Evolutionary conservation across 1,284 basidiomycete genomes (phyloP), one percentile per base, ranked within the genome.

Genomic region (Irpex sp.): DNA sequence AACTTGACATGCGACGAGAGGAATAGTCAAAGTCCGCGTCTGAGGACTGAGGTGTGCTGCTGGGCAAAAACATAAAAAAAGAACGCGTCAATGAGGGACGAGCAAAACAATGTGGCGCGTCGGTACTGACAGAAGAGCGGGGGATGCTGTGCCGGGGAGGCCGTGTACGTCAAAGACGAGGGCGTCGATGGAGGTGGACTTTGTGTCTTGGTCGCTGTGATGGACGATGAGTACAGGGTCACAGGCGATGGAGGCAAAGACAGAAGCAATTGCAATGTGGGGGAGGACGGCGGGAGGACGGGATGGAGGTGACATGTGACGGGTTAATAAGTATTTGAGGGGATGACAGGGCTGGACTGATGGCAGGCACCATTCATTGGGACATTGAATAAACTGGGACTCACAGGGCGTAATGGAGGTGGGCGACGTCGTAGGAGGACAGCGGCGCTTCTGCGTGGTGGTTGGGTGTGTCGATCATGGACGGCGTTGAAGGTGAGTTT

Each of bases 391-490:
- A 52, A 52, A 26, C 26, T 19, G 51, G 31, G 54, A 56, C 85
- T 75, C 68, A 87, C 85, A 85, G 78, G 47, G 82, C 78, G 73
- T 81, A 83, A 64, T 87, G 83, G 64, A 86, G 81, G 73, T 87
- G 85, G 57, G 83, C 81, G 67, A 88, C 81, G 83, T 83, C 83
- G 77, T 85, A 87, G 64, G 79, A 77, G 72, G 82, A 83, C 71
- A 87, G 79, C 71, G 82, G 66, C 69, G 44, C 56, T 56, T 37
- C 54, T 73, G 71, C 64, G 73, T 52, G 49, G 49, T 52, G 67
- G 66, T 73, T 68, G 56, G 73, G 65, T 56, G 75, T 74, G 70
- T 74, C 75, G 68, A 71, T 73, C 74, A 74, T 74, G 68, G 73
- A 71, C 9, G 66, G 5, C 15, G 52, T 58, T 5, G 40, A 62